phyloP scores from a whole-genome alignment of 805 yeast genomes.

The Brettanomyces anomalus region DNA sequence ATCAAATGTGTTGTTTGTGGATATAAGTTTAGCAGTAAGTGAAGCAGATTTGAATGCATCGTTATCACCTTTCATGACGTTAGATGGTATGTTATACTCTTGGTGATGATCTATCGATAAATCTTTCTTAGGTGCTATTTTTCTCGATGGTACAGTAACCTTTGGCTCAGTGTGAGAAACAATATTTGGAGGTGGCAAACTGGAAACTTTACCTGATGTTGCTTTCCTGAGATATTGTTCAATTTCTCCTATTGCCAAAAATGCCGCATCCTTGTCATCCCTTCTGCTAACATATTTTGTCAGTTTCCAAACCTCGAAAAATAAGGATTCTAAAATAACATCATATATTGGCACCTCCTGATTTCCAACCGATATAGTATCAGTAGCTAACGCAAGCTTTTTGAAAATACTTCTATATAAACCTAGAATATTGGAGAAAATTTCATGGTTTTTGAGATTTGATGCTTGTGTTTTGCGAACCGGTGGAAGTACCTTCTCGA shows the following conservation, averaged over 20 bases:
- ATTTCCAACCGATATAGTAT: conserved; percentile 15
- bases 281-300: conserved; percentile 15
- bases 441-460: conserved; percentile 22
- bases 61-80: too few relatives aligned
- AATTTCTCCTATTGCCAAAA: conserved; percentile 8
- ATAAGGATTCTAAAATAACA: conserved; percentile 22
- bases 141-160: too few relatives aligned
- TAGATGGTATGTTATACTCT: too few relatives aligned
- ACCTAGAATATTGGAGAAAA: conserved; percentile 21
- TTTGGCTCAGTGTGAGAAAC: too few relatives aligned
- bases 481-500: conserved; percentile 76
- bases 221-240: conserved; percentile 7
- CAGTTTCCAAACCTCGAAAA: conserved; percentile 28
- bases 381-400: conserved; percentile 16
- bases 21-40: too few relatives aligned
- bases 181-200: too few relatives aligned
- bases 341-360: conserved; percentile 20
- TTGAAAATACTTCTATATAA: conserved; percentile 23
- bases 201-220: too few relatives aligned
- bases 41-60: too few relatives aligned
- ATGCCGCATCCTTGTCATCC: conserved; percentile 15
- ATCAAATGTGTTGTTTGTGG: too few relatives aligned
- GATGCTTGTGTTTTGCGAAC: conserved; percentile 32
- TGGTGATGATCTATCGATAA: too few relatives aligned
- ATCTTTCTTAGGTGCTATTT: too few relatives aligned